Conservation (phyloP, 1,284 basidiomycete genomes). For the Somion occarium region DNA sequence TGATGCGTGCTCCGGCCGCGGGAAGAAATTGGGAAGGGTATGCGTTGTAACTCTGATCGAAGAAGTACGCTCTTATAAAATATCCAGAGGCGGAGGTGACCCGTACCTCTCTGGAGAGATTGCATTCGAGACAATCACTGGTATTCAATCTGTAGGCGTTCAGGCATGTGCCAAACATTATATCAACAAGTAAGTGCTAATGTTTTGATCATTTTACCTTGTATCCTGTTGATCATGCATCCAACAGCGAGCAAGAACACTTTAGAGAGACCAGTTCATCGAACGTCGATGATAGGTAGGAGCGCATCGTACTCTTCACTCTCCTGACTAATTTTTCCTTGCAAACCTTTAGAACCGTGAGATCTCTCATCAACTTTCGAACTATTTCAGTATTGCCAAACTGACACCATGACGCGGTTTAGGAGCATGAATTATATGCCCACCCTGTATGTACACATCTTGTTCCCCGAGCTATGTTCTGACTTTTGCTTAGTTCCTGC, state of each 20-base stretch:
- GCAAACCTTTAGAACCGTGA: constrained; percentile 30
- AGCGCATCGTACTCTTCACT: constrained; percentile 13
- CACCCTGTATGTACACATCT: constrained; percentile 34
- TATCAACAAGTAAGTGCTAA: constrained; percentile 40
- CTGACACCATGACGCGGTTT: no score
- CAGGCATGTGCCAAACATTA: constrained; percentile 60
- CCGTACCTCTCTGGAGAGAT: constrained; percentile 62
- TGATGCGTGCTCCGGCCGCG: constrained; percentile 57
- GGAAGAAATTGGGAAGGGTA: constrained; percentile 74
- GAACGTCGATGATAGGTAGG: constrained; percentile 62
- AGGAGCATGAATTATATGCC: constrained; percentile 56
- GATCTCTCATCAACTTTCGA: constrained; percentile 9
- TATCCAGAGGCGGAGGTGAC: constrained; percentile 46
- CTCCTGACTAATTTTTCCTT: no score
- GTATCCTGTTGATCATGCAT: background rate
- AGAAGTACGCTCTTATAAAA: no score
- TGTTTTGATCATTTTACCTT: background rate
- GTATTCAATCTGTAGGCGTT: constrained; percentile 61
- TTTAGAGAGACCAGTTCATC: constrained; percentile 48
- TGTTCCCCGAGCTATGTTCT: constrained; percentile 4
- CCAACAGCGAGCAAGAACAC: constrained; percentile 51
- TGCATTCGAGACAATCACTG: constrained; percentile 51
- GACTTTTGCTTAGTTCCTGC: constrained; percentile 43
- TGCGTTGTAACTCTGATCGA: constrained; percentile 4
- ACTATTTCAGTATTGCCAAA: no score